Conservation (phyloP, 2,329 filamentous ascomycete genomes). For the Neonectria faginata region DNA sequence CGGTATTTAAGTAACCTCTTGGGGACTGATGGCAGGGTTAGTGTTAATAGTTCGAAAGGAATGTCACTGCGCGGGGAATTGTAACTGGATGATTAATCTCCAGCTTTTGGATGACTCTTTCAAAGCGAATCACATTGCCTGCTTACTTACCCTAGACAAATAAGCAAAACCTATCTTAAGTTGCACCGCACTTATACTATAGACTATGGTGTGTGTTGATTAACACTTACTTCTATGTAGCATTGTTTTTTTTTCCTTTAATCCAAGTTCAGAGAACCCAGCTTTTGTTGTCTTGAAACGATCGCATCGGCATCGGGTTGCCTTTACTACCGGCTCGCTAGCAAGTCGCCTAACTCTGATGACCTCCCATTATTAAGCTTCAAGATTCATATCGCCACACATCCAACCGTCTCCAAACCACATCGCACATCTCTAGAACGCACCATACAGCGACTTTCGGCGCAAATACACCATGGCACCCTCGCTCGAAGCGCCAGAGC, state of each 20-base stretch:
- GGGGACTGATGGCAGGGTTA: neutral
- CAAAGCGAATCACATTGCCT: slow-evolving; percentile 38
- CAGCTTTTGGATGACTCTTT: slow-evolving; percentile 27
- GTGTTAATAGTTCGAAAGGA: neutral
- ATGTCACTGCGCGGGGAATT: slow-evolving; percentile 22
- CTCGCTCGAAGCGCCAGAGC: slow-evolving; percentile 78
- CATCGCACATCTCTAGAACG: slow-evolving; percentile 3
- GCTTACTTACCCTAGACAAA: slow-evolving; percentile 39
- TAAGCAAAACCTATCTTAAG: slow-evolving; percentile 6
- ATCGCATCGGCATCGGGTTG: neutral
- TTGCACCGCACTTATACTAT: neutral
- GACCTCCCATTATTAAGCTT: slow-evolving; percentile 38
- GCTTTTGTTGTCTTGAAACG: neutral
- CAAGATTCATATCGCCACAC: slow-evolving; percentile 35
- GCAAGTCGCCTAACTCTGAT: slow-evolving; percentile 5
- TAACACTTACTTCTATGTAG: neutral
- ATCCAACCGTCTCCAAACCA: slow-evolving; percentile 1
- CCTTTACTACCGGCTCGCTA: neutral
- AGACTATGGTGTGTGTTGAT: neutral
- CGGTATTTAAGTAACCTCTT: neutral
- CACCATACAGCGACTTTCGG: slow-evolving; percentile 10
- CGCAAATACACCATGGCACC: slow-evolving; percentile 73
- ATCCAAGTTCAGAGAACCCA: neutral
- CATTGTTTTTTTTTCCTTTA: too few species aligned
- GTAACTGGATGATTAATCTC: slow-evolving; percentile 19